These are phyloP conservation scores for Magnolia officinalis DNA, from an alignment of 164 flowering plant genomes.

Conservation along the genomic window DNA sequence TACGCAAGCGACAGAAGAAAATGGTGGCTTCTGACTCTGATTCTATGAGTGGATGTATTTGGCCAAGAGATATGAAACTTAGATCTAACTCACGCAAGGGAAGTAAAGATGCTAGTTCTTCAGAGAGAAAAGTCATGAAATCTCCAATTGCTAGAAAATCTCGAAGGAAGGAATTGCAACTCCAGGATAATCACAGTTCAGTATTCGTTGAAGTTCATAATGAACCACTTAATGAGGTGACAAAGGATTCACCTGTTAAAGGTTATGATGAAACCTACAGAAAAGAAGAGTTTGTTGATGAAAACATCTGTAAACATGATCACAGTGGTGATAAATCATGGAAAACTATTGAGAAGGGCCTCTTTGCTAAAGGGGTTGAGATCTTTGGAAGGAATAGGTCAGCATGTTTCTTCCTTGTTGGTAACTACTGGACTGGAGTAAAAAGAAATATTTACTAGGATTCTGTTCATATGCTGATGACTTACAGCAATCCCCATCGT, in stretches of 20 bases:
- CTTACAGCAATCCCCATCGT: too few species aligned
- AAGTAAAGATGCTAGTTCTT: conserved; percentile 59
- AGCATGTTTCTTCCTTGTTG: conserved; percentile 19
- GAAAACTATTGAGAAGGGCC: conserved; percentile 80
- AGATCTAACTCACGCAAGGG: conserved; percentile 54
- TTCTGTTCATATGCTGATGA: not conserved
- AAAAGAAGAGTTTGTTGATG: conserved; percentile 70
- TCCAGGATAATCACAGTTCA: conserved; percentile 22
- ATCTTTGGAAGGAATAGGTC: conserved; percentile 95
- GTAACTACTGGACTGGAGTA: not conserved
- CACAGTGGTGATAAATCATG: conserved; percentile 45
- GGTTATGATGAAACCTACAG: conserved; percentile 36
- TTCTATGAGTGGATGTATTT: conserved; percentile 47
- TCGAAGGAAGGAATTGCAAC: conserved; percentile 39
- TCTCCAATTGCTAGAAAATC: conserved; percentile 46
- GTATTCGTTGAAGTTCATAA: conserved; percentile 26
- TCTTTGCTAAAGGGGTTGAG: conserved; percentile 82
- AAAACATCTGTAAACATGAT: conserved; percentile 51
- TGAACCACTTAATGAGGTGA: conserved; percentile 32
- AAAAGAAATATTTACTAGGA: not conserved
- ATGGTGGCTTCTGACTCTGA: conserved; percentile 59
- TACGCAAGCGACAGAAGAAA: conserved; percentile 76
- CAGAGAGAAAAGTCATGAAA: conserved; percentile 41
- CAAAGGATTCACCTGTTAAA: conserved; percentile 25
- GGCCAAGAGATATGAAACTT: conserved; percentile 49